These are phyloP conservation scores for Carpinus fangiana DNA, from an alignment of 306 rosid species.

Conservation along the genomic window DNA sequence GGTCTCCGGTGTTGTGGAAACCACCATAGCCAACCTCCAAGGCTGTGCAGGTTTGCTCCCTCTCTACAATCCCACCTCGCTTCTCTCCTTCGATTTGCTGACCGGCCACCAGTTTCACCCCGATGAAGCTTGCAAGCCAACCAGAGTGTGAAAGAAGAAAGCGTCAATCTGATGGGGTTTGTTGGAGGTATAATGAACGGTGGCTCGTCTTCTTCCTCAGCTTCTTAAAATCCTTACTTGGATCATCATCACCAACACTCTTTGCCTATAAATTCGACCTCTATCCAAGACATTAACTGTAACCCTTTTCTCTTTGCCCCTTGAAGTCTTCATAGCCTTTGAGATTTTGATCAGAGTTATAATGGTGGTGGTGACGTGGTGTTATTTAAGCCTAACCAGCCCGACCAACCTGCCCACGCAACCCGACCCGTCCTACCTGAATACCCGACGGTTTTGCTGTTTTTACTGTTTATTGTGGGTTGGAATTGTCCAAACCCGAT, in stretches of 20 bases:
- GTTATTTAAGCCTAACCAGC: conserved; percentile 66
- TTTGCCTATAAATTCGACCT: conserved; percentile 31
- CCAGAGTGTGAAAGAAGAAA: conserved; percentile 36
- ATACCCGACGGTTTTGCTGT: too few species aligned
- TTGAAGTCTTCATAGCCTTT: conserved; percentile 32
- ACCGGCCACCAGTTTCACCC: conserved; percentile 19
- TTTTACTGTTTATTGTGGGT: too few species aligned
- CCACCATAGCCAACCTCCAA: conserved; percentile 23
- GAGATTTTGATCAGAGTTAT: conserved; percentile 38
- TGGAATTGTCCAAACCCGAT: too few species aligned
- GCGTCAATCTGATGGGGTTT: conserved; percentile 50
- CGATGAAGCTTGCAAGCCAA: conserved; percentile 20
- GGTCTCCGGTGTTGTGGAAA: conserved; percentile 36
- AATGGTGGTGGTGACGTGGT: conserved; percentile 23
- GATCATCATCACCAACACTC: conserved; percentile 53
- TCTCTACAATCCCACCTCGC: conserved; percentile 46
- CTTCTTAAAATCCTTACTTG: conserved; percentile 43
- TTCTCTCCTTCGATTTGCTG: conserved; percentile 49
- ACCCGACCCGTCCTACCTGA: too few species aligned
- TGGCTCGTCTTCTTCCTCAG: conserved; percentile 38
- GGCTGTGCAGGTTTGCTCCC: conserved; percentile 35
- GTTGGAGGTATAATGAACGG: conserved; percentile 25
- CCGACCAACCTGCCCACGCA: too few species aligned
- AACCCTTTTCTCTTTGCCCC: conserved; percentile 40
- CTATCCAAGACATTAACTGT: conserved; percentile 43